Evolutionary conservation across 2,329 filamentous ascomycete species (phyloP).

Genomic region (Spiromastix sp.): DNA sequence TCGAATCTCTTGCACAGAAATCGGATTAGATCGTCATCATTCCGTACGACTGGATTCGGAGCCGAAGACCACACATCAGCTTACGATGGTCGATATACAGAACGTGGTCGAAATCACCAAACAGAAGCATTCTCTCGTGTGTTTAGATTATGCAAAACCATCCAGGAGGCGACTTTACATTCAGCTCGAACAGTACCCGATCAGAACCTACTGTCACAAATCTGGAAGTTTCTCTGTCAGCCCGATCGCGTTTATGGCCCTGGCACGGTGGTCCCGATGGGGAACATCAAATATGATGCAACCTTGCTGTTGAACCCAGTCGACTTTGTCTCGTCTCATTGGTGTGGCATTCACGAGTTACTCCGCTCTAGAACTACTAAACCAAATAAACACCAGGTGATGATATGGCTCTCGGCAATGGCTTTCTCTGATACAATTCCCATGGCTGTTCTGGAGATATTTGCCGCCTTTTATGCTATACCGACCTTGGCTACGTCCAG

Average conservation of each 20-base stretch:
- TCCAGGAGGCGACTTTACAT: no score
- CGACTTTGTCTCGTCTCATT: slow-evolving; percentile 9
- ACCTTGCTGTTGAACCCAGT: neutral
- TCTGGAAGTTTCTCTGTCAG: neutral
- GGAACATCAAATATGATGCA: neutral
- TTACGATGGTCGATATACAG: slow-evolving; percentile 24
- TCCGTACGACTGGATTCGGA: slow-evolving; percentile 26
- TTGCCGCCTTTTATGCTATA: slow-evolving; percentile 10
- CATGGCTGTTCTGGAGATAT: slow-evolving; percentile 15
- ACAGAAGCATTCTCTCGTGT: neutral
- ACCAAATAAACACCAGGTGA: slow-evolving; percentile 16
- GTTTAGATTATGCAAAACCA: neutral
- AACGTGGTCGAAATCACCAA: slow-evolving; percentile 17
- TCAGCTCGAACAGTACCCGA: no score
- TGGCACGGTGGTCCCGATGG: slow-evolving; percentile 10
- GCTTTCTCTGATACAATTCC: slow-evolving; percentile 16
- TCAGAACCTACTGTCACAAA: no score
- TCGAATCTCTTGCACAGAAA: slow-evolving; percentile 17
- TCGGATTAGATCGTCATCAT: slow-evolving; percentile 22
- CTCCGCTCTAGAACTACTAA: slow-evolving; percentile 7
- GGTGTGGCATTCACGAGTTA: slow-evolving; percentile 14
- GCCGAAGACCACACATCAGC: slow-evolving; percentile 24
- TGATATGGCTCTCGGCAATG: slow-evolving; percentile 21
- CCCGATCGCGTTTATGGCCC: slow-evolving; percentile 13
- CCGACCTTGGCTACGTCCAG: no score